Conservation (phyloP, 2,329 filamentous ascomycete species). For the Tolypocladium cylindrosporum region DNA sequence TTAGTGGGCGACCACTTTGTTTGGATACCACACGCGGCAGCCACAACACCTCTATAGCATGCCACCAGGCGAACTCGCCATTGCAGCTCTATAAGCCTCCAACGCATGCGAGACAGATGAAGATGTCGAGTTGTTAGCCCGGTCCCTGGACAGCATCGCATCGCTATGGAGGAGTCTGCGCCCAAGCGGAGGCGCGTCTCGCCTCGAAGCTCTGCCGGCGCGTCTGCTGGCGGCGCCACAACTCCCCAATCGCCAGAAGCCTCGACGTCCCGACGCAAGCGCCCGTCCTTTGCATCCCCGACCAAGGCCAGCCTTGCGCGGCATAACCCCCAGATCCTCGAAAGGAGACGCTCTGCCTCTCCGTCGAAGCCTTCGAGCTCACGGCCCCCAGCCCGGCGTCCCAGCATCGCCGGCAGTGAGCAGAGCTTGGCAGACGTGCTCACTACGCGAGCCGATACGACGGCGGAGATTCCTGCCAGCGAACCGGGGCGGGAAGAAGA, state of each 20-base stretch:
- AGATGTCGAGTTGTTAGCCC: not conserved
- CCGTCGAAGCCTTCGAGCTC: constrained; percentile 15
- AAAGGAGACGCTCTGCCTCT: constrained; percentile 30
- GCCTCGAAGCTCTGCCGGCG: constrained; percentile 32
- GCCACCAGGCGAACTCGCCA: not conserved
- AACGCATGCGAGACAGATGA: not conserved
- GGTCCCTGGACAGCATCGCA: not conserved
- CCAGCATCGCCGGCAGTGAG: constrained; percentile 6
- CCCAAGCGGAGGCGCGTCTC: constrained; percentile 56
- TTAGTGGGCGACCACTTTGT: not conserved
- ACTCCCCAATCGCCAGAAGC: constrained; percentile 7
- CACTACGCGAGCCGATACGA: constrained; percentile 18
- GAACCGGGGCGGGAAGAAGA: constrained; percentile 11
- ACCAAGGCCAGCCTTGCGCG: constrained; percentile 54
- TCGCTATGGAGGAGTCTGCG: constrained; percentile 42
- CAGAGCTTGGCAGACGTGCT: constrained; percentile 16
- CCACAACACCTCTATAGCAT: not conserved
- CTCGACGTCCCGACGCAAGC: constrained; percentile 17
- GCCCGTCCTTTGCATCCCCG: constrained; percentile 56
- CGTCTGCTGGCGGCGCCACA: constrained; percentile 15
- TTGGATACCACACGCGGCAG: constrained; percentile 2
- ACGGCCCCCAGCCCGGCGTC: not conserved
- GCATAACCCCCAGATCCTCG: constrained; percentile 48
- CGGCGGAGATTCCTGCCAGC: constrained; percentile 12
- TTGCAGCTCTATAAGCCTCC: not conserved